phyloP scores from a whole-genome alignment of 768 basidiomycete species.

The Tulasnella sp. region DNA sequence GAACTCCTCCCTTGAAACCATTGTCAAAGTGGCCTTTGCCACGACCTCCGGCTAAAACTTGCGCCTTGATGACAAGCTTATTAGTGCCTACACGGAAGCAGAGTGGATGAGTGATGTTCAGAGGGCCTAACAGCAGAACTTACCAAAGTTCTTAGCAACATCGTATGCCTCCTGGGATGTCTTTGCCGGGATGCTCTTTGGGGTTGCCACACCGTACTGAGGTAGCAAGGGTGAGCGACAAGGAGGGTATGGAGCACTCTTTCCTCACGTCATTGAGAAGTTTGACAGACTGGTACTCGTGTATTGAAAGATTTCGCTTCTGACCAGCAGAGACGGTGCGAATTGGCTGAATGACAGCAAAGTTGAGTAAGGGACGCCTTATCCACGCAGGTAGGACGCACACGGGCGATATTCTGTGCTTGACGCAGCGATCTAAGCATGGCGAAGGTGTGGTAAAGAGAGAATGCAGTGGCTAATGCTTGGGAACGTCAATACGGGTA shows the following conservation, averaged over 20 bases:
- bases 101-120: not conserved
- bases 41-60: conserved; percentile 95
- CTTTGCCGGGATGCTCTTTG: conserved; percentile 78
- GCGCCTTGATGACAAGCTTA: conserved; percentile 92
- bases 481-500: conserved; percentile 6
- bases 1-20: conserved; percentile 95
- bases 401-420: conserved; percentile 52
- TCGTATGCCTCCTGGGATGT: conserved; percentile 79
- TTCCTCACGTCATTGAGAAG: conserved; percentile 76
- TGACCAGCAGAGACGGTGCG: conserved; percentile 56
- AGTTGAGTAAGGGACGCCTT: not conserved
- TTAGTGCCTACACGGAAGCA: conserved; percentile 41
- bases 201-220: conserved; percentile 91
- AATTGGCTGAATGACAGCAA: not conserved
- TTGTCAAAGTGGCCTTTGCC: conserved; percentile 96
- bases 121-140: conserved; percentile 4
- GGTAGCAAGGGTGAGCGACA: not conserved
- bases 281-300: conserved; percentile 95
- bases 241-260: not conserved
- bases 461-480: conserved; percentile 7
- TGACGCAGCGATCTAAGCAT: conserved; percentile 63
- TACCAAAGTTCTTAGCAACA: conserved; percentile 83
- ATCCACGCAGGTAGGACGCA: conserved; percentile 25
- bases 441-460: conserved; percentile 19
- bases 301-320: conserved; percentile 87